A percentile compares a stretch with the other conserved stretches of the same genome.
These are phyloP conservation scores for Entomortierella parvispora DNA, from an alignment of 192 early-diverging fungal species.

Conservation along the genomic window DNA sequence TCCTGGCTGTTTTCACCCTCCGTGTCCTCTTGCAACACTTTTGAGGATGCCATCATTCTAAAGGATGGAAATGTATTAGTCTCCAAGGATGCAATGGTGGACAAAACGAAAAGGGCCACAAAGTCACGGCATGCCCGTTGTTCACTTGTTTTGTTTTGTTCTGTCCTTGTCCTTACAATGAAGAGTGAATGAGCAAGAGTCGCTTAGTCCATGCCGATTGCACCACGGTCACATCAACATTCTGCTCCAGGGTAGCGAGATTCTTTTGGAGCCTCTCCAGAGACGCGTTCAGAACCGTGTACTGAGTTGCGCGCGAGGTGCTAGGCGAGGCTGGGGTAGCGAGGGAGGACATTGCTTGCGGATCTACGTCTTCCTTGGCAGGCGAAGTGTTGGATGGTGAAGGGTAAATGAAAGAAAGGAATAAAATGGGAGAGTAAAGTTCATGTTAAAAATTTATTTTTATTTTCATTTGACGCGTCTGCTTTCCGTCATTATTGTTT, in stretches of 20 bases:
- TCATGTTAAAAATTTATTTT: no score
- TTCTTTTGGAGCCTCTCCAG: slow-evolving; percentile 40
- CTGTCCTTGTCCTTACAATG: slow-evolving; percentile 2
- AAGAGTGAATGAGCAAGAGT: slow-evolving; percentile 21
- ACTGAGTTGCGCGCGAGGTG: slow-evolving; percentile 35
- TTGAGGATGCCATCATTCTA: slow-evolving; percentile 33
- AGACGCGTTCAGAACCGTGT: slow-evolving; percentile 46
- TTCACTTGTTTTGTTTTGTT: not conserved
- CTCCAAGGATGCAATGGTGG: not conserved
- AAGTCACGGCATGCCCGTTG: not conserved
- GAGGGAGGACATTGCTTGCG: slow-evolving; percentile 1
- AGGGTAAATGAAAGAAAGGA: not conserved
- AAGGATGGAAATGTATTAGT: not conserved
- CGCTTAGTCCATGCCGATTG: slow-evolving; percentile 47
- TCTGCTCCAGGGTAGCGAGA: slow-evolving; percentile 28
- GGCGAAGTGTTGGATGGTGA: not conserved
- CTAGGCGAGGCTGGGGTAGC: not conserved
- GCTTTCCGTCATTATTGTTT: no score
- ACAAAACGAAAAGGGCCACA: not conserved
- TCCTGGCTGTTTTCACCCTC: not conserved
- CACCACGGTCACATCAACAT: slow-evolving; percentile 37
- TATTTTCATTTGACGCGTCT: no score
- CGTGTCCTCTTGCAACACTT: slow-evolving; percentile 14
- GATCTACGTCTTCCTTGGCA: not conserved
- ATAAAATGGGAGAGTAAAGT: not conserved